These are phyloP conservation scores for Coprinellus micaceus DNA, from an alignment of 768 basidiomycete species.

Conservation along the genomic window DNA sequence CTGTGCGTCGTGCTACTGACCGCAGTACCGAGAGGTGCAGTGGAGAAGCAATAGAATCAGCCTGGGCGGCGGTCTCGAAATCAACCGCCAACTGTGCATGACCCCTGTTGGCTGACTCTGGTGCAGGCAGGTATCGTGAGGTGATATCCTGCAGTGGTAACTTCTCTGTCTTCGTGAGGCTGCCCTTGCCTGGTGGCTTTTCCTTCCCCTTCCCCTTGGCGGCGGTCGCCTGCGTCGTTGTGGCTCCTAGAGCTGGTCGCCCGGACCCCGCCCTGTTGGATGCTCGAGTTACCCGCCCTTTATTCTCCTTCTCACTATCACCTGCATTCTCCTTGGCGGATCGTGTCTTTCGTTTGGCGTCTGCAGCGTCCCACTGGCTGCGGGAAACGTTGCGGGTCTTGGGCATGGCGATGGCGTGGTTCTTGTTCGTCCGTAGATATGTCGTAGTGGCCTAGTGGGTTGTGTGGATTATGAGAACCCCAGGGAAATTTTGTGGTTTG, in stretches of 20 bases:
- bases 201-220: slow-evolving; percentile 23
- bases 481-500: too few species aligned
- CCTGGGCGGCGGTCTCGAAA: background rate
- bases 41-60: background rate
- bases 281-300: slow-evolving; percentile 12
- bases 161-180: slow-evolving; percentile 24
- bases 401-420: slow-evolving; percentile 17
- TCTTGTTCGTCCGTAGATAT: background rate
- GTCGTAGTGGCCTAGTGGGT: background rate
- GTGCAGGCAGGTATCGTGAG: slow-evolving; percentile 24
- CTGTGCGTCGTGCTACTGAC: background rate
- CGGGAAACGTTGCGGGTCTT: slow-evolving; percentile 27
- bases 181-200: slow-evolving; percentile 9
- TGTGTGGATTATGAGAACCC: background rate
- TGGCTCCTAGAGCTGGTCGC: slow-evolving; percentile 11
- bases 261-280: slow-evolving; percentile 13
- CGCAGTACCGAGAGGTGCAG: slow-evolving; percentile 1
- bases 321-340: slow-evolving; percentile 17
- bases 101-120: slow-evolving; percentile 26
- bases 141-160: slow-evolving; percentile 34
- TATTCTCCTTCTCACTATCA: slow-evolving; percentile 23
- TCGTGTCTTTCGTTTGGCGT: slow-evolving; percentile 11
- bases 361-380: slow-evolving; percentile 25
- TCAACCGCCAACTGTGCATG: slow-evolving; percentile 2
- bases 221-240: background rate